Percentiles rank a stretch among this genome's conserved stretches.
These are phyloP conservation scores for Penicillium psychrosexuale DNA, from an alignment of 2,329 filamentous ascomycete genomes.

Conservation along the genomic window DNA sequence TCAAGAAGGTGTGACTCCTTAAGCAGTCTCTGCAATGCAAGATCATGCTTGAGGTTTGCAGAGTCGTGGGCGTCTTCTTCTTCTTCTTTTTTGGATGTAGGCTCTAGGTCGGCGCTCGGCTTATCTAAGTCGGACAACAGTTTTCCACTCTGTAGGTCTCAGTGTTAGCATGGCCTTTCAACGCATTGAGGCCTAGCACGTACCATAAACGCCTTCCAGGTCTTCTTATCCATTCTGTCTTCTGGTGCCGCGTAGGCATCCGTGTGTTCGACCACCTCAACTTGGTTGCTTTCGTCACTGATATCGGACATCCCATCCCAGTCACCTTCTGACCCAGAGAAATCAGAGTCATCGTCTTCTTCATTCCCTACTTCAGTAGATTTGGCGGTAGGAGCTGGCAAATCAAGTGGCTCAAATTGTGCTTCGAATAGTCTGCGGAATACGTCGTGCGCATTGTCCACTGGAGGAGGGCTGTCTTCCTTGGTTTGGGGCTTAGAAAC, in stretches of 20 bases:
- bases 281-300: constrained; percentile 39
- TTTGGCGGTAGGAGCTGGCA: constrained; percentile 9
- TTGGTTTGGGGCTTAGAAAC: constrained; percentile 24
- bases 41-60: constrained; percentile 79
- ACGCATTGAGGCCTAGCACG: not conserved
- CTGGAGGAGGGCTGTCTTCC: constrained; percentile 22
- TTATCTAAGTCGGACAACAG: constrained; percentile 41
- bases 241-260: constrained; percentile 42
- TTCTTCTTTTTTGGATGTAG: constrained; percentile 34
- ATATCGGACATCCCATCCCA: constrained; percentile 64
- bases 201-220: constrained; percentile 78
- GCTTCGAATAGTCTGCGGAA: constrained; percentile 85
- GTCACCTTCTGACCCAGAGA: constrained; percentile 46
- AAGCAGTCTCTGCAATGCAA: constrained; percentile 85
- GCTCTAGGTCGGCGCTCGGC: constrained; percentile 16
- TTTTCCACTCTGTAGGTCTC: constrained; percentile 40
- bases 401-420: constrained; percentile 71
- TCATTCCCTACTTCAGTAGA: constrained; percentile 26
- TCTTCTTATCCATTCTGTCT: constrained; percentile 59
- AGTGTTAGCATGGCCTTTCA: constrained; percentile 6
- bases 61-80: constrained; percentile 60
- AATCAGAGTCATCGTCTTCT: constrained; percentile 25
- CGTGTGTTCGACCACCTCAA: constrained; percentile 64
- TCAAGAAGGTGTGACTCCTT: constrained; percentile 86
- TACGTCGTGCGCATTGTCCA: constrained; percentile 59